A percentile compares a stretch with the other conserved stretches of the same genome.
phyloP scores from a whole-genome alignment of 1,284 basidiomycete genomes.

The Malassezia japonica region DNA sequence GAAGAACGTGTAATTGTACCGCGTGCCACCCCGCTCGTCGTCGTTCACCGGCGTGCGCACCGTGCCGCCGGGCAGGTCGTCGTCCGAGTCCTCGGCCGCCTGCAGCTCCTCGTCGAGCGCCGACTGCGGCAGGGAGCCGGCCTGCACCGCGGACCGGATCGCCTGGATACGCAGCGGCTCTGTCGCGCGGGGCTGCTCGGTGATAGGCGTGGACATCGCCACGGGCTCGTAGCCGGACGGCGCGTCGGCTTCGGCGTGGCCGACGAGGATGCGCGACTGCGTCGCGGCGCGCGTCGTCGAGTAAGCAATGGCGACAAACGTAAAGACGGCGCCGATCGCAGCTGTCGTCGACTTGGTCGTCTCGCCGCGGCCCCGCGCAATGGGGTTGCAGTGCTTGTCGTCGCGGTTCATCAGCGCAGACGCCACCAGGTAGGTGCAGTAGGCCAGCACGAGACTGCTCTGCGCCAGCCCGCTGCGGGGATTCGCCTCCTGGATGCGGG shows the following conservation, averaged over 20 bases:
- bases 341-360: conserved; percentile 77
- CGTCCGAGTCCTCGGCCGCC: conserved; percentile 62
- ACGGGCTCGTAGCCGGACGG: conserved; percentile 37
- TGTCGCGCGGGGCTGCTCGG: conserved; percentile 71
- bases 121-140: conserved; percentile 85
- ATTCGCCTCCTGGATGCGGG: conserved; percentile 81
- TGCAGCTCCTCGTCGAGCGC: conserved; percentile 67
- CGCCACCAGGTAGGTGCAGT: conserved; percentile 90
- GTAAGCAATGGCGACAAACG: conserved; percentile 95
- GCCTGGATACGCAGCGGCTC: conserved; percentile 90
- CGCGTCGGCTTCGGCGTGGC: conserved; percentile 53
- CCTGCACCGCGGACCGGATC: conserved; percentile 85
- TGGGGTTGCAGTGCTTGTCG: conserved; percentile 75
- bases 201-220: conserved; percentile 48
- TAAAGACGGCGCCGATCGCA: conserved; percentile 84
- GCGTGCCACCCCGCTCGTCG: conserved; percentile 90
- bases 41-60: conserved; percentile 62
- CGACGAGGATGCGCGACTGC: conserved; percentile 79
- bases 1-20: conserved; percentile 98
- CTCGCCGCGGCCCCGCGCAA: conserved; percentile 57
- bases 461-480: conserved; percentile 90
- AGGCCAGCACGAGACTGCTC: conserved; percentile 88
- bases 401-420: conserved; percentile 89
- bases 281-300: conserved; percentile 92
- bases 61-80: conserved; percentile 41